These are phyloP conservation scores for Hirschioporus abietinus DNA, from an alignment of 768 basidiomycete species.

Conservation along the genomic window DNA sequence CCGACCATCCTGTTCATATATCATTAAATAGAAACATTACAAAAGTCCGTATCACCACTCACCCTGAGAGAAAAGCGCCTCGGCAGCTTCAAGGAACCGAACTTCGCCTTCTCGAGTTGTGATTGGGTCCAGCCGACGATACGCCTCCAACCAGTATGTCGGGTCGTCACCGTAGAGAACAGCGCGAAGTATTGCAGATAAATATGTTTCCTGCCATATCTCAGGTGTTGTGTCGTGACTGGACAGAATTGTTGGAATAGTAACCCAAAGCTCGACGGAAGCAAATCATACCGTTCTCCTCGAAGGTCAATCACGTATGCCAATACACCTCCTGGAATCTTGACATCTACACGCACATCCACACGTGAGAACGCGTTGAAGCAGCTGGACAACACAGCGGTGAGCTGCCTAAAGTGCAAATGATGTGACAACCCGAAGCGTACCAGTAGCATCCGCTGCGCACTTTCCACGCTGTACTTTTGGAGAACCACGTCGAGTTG, in stretches of 20 bases:
- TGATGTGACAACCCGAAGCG: constrained; percentile 21
- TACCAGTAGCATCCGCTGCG: constrained; percentile 91
- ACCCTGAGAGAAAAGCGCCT: constrained; percentile 86
- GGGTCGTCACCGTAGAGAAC: constrained; percentile 96
- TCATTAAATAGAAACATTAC: constrained; percentile 6
- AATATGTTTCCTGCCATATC: constrained; percentile 96
- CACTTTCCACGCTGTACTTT: constrained; percentile 83
- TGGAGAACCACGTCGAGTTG: constrained; percentile 86
- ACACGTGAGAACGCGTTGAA: constrained; percentile 98
- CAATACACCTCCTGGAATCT: constrained; percentile 95
- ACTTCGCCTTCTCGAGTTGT: constrained; percentile 83
- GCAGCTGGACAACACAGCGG: constrained; percentile 45
- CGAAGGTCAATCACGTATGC: constrained; percentile 92
- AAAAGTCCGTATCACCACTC: constrained; percentile 9
- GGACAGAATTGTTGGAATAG: constrained; percentile 1
- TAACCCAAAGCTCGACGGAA: not conserved
- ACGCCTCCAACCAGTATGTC: constrained; percentile 85
- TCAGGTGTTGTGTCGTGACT: constrained; percentile 89
- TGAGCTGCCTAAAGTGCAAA: not conserved
- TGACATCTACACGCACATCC: constrained; percentile 95
- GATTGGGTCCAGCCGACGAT: constrained; percentile 94
- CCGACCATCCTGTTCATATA: constrained; percentile 80
- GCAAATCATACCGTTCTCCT: constrained; percentile 73
- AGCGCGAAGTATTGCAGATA: constrained; percentile 86
- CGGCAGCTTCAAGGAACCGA: constrained; percentile 86